Base-by-base conservation (phyloP, 106 monocot species). In the Phalaenopsis aphrodite region DNA sequence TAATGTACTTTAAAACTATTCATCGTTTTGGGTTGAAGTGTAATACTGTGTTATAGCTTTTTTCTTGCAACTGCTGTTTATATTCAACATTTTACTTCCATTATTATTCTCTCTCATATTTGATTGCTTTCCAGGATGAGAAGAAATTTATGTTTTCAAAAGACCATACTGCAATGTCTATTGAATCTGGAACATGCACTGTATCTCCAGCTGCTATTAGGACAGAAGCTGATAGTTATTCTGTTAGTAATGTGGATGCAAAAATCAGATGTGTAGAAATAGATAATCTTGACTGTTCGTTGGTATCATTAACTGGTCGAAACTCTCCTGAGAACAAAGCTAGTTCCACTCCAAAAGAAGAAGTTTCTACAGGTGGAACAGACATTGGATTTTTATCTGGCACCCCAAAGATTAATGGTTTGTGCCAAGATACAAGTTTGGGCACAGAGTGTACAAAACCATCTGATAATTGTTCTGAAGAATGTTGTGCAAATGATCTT, bases 101-200 rank as follows among this genome's bases (percentile, higher is more conserved):
- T 37, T 68, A 36, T 68, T 69, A 38, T 38, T 69, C 23, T 38
- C 69, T 38, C 38, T 39, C 12, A 69, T 69, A 38, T 39, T 38
- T 69, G 69, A 1, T 39, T 39, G 37, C 38, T 14, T 69, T 69
- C 64, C 69, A 69, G 69, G 69, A 69, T 69, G 69, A 43, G 4
- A 74, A 74, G 74, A 74, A 74, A 42, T 42, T 43, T 42, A 42
- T 74, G 43, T 43, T 74, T 42, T n/a, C 74, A 19, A 74, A 17
- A 74, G 69, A 39, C 38, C 69, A 2, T 38, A 39, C 11, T 69
- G 4, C 43, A 76, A 82, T 82, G 52, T 81, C 80, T 69, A 49
- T 46, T 39, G 87, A 89, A 83, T 89, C 97, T 81, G 97, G 97
- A 56, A 89, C 92, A 57, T 94, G 94, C 55, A 94, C 94, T 80